Evolutionary conservation across 1,284 basidiomycete genomes (phyloP).

Genomic region (Pseudozyma sp.): DNA sequence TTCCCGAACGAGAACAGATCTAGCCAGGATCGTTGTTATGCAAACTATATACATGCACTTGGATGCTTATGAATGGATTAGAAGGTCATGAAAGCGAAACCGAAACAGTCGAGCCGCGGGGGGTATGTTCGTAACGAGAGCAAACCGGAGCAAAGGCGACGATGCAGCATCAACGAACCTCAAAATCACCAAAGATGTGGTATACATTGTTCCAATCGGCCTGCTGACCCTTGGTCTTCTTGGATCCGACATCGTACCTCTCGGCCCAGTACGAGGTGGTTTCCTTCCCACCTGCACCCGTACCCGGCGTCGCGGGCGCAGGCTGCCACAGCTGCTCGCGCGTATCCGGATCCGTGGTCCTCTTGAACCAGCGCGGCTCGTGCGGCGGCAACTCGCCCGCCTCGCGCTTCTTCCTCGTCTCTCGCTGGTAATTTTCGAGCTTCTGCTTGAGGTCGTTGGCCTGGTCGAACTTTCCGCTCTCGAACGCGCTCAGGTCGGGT

Average conservation of each 20-base stretch:
- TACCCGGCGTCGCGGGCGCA: conserved; percentile 5
- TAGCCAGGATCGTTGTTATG: not conserved
- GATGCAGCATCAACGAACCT: conserved; percentile 28
- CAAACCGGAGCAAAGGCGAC: too few relatives aligned
- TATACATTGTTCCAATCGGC: conserved; percentile 49
- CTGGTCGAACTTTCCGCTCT: conserved; percentile 86
- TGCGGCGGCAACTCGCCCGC: conserved; percentile 80
- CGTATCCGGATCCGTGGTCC: conserved; percentile 58
- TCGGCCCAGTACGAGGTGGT: conserved; percentile 59
- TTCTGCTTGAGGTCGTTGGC: conserved; percentile 87
- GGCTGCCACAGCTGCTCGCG: conserved; percentile 63
- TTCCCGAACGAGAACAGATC: not conserved
- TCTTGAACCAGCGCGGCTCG: conserved; percentile 74
- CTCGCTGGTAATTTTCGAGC: conserved; percentile 89
- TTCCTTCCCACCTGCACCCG: conserved; percentile 16
- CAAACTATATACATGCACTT: not conserved
- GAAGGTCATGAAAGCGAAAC: too few relatives aligned
- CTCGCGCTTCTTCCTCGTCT: conserved; percentile 81
- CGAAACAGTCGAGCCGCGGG: too few relatives aligned
- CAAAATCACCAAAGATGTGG: conserved; percentile 63
- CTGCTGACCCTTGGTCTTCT: conserved; percentile 32
- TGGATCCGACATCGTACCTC: conserved; percentile 41
- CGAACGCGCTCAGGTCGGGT: conserved; percentile 95
- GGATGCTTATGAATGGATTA: not conserved
- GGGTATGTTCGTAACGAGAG: conserved; percentile 2